Base-by-base conservation (phyloP, 345 rosid genomes). In the Moricandia moricandioides region DNA sequence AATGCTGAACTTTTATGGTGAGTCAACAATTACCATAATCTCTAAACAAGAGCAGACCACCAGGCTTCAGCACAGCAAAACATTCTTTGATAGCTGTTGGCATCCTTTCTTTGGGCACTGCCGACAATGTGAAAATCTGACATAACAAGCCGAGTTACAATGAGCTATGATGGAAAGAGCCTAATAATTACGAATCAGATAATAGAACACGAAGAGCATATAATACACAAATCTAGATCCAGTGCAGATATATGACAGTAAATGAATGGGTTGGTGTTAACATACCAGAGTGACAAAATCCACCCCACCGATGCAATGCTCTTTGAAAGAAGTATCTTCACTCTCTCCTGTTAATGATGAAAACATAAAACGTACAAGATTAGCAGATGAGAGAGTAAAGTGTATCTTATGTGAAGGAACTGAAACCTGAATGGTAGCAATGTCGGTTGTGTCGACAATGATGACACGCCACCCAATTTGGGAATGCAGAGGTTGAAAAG, bases 51-150 rank as follows among this genome's bases (percentile, higher is more conserved):
- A 91, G 86, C 71, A 91, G 60, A 49, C 95, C 93, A 78, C 93
- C 92, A 51, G 93, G 95, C 82, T 86, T 94, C 76, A 94, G 77
- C 43, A 90, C 90, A 70, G 84, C 72, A 83, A 83, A 86, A 67
- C 93, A 91, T 75, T 87, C 85, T 34, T 59, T 57, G 30, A 91
- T 83, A 65, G 93, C 86, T 71, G 58, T 55, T 8, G 85, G 93
- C 96, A 91, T 91, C 63, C 62, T 80, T 64, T 85, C 75, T 59
- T 81, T 84, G 59, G 93, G 92, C 63, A 91, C 89, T 14, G 96
- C 97, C 10, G 98, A 94, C 62, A 94, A 77, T 69, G 98, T 91
- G 77, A 94, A 91, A 77, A 94, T 86, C 97, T 94, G 79, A 70
- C 64, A 68, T 29, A 21, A 59, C 8, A 61, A 71, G 3, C 49